Evolutionary conservation across 2,329 filamentous ascomycete species (phyloP), one percentile per base, ranked within the genome.

Genomic region (Emergomyces orientalis): DNA sequence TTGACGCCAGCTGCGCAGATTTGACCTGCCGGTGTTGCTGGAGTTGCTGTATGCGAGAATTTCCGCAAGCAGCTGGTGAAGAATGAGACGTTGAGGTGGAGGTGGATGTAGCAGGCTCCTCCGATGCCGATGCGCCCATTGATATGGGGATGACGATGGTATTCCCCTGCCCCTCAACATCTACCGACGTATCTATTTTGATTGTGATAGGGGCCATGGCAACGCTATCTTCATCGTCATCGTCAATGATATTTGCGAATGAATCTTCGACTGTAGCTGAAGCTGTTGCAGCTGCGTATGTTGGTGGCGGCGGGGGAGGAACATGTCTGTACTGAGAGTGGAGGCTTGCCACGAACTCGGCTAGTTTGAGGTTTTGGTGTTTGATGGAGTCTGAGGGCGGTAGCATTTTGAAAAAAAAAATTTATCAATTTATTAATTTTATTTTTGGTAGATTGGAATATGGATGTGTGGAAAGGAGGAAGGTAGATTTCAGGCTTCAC

Each of bases 171-270:
- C 75, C 75, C 13, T 67, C 63, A 19, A 76, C 66, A 34, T 63
- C 68, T 63, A 76, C 74, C 5, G 73, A 75, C 9, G 69, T 68
- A 62, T 77, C 73, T 54, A 77, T 71, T 45, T 70, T 69, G 62
- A 76, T 73, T 13, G 65, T 69, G 45, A 76, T 69, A 8, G 68
- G 66, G 17, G 59, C 34, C n/a, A 65, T 52, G 37, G 60, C 43
- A 32, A 22, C 3, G 19, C 64, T 61, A 1, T 71, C 67, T 19
- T 67, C 65, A n/a, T 68, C 66, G 3, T 68, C 63, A 8, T 66
- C 63, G 3, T 67, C 65, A 39, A 63, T 14, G 8, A 60, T 54
- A 8, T 39, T 51, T 5, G 54, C 37, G 30, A 60, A 9, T 14
- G 22, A 22, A n/a, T 51, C 49, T 7, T 57, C 55, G 32, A 41